Conservation (phyloP, 306 rosid species). For the Calophaca sinica region DNA sequence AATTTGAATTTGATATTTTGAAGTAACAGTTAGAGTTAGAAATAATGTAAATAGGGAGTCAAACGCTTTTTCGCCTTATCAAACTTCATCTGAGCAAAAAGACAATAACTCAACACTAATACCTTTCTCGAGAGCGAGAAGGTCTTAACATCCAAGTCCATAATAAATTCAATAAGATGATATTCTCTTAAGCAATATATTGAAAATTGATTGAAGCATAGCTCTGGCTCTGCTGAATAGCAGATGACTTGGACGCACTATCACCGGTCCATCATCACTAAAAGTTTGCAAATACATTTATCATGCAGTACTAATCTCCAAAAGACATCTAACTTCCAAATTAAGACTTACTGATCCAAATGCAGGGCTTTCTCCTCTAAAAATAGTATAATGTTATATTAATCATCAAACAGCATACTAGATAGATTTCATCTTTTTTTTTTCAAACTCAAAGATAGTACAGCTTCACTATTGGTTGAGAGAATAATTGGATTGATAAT, state of each 20-base stretch:
- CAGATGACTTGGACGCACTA: neutral
- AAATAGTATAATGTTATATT: neutral
- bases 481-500: too few relatives aligned
- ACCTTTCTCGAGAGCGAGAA: too few relatives aligned
- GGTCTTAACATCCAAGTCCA: too few relatives aligned
- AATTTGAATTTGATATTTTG: too few relatives aligned
- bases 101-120: too few relatives aligned
- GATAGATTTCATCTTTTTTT: neutral
- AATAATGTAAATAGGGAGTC: too few relatives aligned
- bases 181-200: neutral
- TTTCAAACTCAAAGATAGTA: neutral
- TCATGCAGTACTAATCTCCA: slow-evolving; percentile 6
- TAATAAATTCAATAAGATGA: neutral
- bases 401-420: neutral
- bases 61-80: too few relatives aligned
- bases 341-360: neutral
- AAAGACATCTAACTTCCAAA: slow-evolving; percentile 1
- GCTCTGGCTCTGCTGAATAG: neutral
- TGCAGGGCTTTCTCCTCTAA: neutral
- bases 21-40: too few relatives aligned
- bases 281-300: neutral
- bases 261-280: neutral
- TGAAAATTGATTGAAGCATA: slow-evolving; percentile 1
- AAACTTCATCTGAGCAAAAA: too few relatives aligned
- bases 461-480: neutral